A percentile compares a stretch with the other conserved stretches of the same genome.
phyloP scores from a whole-genome alignment of 1,139 yeast genomes.

The Suhomyces maxii region DNA sequence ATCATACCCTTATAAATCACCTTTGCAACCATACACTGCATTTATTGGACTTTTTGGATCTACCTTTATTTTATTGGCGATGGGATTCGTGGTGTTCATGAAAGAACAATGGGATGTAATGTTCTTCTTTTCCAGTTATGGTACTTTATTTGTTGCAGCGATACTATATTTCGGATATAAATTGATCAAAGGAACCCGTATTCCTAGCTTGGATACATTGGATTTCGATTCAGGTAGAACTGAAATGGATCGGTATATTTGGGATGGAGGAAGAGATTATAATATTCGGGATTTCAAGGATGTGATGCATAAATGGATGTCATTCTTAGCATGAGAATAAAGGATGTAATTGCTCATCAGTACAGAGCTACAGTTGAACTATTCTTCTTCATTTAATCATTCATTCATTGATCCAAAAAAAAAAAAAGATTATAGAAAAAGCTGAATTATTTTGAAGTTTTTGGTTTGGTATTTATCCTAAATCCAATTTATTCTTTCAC shows the following conservation, averaged over 20 bases:
- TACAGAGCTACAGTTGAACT: not conserved
- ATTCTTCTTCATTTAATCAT: not conserved
- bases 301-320: constrained; percentile 34
- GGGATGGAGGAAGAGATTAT: constrained; percentile 64
- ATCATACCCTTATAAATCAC: constrained; percentile 75
- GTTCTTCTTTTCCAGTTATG: constrained; percentile 68
- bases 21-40: constrained; percentile 76
- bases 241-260: constrained; percentile 66
- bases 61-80: constrained; percentile 52
- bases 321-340: constrained; percentile 33
- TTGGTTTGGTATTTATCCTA: no score
- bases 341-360: no score
- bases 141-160: constrained; percentile 57
- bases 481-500: no score
- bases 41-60: constrained; percentile 64
- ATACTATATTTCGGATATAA: constrained; percentile 58
- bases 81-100: constrained; percentile 72
- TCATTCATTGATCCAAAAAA: not conserved
- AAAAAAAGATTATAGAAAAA: not conserved
- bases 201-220: constrained; percentile 62
- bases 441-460: no score
- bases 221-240: constrained; percentile 80
- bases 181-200: constrained; percentile 52
- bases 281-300: constrained; percentile 38
- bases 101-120: constrained; percentile 60